Base-by-base conservation (phyloP, 1,139 yeast genomes). In the Hyphopichia buzzinii region DNA sequence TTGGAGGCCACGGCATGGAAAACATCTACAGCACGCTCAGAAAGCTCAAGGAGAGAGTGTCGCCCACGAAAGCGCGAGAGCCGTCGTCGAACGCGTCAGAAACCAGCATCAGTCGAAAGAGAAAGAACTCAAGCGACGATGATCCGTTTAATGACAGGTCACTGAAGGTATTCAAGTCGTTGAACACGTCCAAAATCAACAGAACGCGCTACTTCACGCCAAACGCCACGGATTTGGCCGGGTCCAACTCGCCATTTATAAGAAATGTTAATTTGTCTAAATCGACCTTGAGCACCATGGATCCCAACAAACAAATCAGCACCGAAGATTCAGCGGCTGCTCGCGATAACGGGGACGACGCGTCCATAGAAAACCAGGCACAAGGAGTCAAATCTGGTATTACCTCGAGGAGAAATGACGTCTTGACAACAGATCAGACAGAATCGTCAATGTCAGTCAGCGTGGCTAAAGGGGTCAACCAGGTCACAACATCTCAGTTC, bases 91-190 rank as follows among this genome's bases (percentile, higher is more conserved):
- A 37, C 47, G 44, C 40, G 43, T 39, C 39, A 14, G 41, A 23
- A 17, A 26, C 30, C 26, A 34, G 29, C 19, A 35, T 23, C 8
- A 41, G 34, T 29, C 31, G 30, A 35, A 47, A 41, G 39, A 44
- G 47, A 30, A 44, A 46, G 37, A 39, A 27, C 27, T 41, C 50
- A 16, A 49, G 57, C 38, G 59, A 52, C 29, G 62, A 58, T 36
- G 62, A 62, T 41, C 68, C 68, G 3, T 63, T 63, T 37, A 49
- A 56, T 31, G 68, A 62, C 34, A 53, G 42, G 35, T 23, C 38
- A 8, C 31, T 29, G 14, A 39, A 30, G 22, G 23, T 17, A n/a
- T 8, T 29, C 24, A 31, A 31, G 26, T 15, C 34, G 16, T 7
- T 26, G 2, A 30, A 19, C 22, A 30, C 33, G 7, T 26, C 26